Base-by-base conservation (phyloP, 1,284 basidiomycete species). In the Marasmius sp. region DNA sequence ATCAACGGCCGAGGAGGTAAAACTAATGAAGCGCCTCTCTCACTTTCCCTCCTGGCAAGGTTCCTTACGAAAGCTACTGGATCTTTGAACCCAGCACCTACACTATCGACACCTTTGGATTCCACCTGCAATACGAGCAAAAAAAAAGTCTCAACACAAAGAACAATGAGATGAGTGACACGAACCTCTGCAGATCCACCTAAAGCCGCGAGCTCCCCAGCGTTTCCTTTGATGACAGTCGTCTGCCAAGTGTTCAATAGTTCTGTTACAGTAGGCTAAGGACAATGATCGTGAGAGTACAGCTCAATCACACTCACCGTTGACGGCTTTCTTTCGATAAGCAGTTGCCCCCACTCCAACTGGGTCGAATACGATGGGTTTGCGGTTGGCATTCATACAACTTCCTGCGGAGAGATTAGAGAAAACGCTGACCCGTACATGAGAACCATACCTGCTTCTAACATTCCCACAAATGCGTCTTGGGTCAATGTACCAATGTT, bases 211-310 rank as follows among this genome's bases (percentile, higher is more conserved):
- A 98, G 88, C 75, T 98, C 97, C 20, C 87, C 95, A 0, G 94
- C 92, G 71, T 98, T 98, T 6, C 96, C 97, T 75, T 98, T 98
- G 77, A 98, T 95, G 18, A 97, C 89, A 18, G 91, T 91, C 16
- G 92, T 87, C 73, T 98, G 95, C 84, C 92, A 97, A 52, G 83
- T 77, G 65, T 92, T 83, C n/a, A 98, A 77, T 12, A 98, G 81
- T 60, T 89, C 92, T 87, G 72, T 39, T 45, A 14, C 22, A 22
- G 47, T 27, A 27, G 50, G 48, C 6, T 22, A 9, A 37, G 36
- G 57, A 49, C 47, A 8, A 56, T 52, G 55, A 49, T 34, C 22
- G 57, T 38, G 18, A 48, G 58, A 36, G 12, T 27, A 5, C 5
- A 27, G 27, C 27, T 27, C 27, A 27, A 27, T 27, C 27, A 27